Evolutionary conservation across 2,329 filamentous ascomycete genomes (phyloP).

Genomic region (Aureobasidium sp.): DNA sequence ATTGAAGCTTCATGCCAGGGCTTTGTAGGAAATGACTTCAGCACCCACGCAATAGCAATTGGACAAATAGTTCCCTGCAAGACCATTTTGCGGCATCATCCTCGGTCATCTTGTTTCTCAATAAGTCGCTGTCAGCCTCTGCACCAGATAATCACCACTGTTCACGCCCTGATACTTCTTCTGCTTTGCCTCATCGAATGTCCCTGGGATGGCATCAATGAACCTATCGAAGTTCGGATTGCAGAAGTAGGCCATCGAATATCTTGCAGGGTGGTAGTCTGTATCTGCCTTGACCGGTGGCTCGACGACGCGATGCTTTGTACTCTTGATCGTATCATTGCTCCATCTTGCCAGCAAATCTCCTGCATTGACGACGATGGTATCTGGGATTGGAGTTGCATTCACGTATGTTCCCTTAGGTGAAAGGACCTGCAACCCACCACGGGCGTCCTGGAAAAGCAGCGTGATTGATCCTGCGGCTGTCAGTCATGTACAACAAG

Average conservation of each 20-base stretch:
- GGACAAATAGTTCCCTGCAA: too few relatives aligned
- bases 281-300: conserved; percentile 50
- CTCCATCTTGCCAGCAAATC: conserved; percentile 83
- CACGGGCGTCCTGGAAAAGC: conserved; percentile 49
- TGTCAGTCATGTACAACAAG: background rate
- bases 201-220: conserved; percentile 77
- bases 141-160: conserved; percentile 72
- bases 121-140: conserved; percentile 66
- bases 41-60: too few relatives aligned
- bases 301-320: conserved; percentile 83
- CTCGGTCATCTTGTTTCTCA: conserved; percentile 17
- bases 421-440: conserved; percentile 56
- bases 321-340: conserved; percentile 86
- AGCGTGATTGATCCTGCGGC: conserved; percentile 39
- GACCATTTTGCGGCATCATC: too few relatives aligned
- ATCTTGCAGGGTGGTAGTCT: conserved; percentile 61
- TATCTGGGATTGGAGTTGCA: conserved; percentile 71
- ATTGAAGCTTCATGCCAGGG: too few relatives aligned
- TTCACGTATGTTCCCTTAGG: conserved; percentile 68
- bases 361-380: conserved; percentile 82
- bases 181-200: conserved; percentile 54
- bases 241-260: conserved; percentile 90
- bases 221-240: conserved; percentile 70
- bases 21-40: too few relatives aligned
- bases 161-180: conserved; percentile 77